Evolutionary conservation across 2,329 filamentous ascomycete species (phyloP).

Genomic region (Pseudogymnoascus sp.): DNA sequence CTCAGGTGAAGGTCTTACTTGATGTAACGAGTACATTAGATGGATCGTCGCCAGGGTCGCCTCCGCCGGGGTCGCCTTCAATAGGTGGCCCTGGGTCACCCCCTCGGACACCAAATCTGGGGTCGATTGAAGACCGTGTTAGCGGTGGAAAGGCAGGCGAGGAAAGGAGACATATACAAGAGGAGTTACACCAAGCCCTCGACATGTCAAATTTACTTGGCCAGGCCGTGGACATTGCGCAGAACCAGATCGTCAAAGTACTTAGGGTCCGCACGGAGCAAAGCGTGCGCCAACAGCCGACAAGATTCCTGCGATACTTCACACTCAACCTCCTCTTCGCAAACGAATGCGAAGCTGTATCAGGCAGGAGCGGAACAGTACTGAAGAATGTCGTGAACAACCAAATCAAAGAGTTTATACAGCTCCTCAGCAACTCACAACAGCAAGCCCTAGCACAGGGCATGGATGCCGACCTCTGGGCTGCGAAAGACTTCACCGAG

Average conservation of each 20-base stretch:
- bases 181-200: conserved; percentile 67
- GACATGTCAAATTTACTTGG: conserved; percentile 71
- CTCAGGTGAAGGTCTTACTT: conserved; percentile 88
- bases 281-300: conserved; percentile 56
- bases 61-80: conserved; percentile 20
- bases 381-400: conserved; percentile 72
- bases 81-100: conserved; percentile 22
- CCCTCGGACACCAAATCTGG: conserved; percentile 24
- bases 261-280: conserved; percentile 70
- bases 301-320: conserved; percentile 72
- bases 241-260: conserved; percentile 67
- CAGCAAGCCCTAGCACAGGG: conserved; percentile 65
- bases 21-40: conserved; percentile 78
- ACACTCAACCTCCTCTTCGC: conserved; percentile 74
- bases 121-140: conserved; percentile 21
- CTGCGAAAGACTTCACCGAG: conserved; percentile 64
- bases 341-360: conserved; percentile 79
- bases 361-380: conserved; percentile 64
- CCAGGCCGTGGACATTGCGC: conserved; percentile 71
- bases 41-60: conserved; percentile 25
- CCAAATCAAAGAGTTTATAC: conserved; percentile 74
- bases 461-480: conserved; percentile 77
- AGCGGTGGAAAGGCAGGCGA: conserved; percentile 11
- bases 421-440: conserved; percentile 60
- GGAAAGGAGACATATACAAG: conserved; percentile 44